Evolutionary conservation across 2,329 filamentous ascomycete genomes (phyloP).

Genomic region (Cryphonectria parasitica): DNA sequence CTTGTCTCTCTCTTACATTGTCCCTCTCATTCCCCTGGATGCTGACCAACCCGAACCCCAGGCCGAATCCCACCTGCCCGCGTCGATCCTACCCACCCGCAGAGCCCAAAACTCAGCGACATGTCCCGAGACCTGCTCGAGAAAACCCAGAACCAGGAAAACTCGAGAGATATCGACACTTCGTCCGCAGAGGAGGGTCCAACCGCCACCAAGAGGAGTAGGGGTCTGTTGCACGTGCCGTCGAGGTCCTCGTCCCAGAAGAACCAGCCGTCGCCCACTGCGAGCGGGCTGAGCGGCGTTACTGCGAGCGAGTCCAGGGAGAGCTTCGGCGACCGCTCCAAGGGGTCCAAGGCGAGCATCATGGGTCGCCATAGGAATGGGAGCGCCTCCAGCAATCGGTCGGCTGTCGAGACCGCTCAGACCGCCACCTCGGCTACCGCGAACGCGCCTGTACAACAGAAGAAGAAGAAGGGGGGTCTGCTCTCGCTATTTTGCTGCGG

Average conservation of each 20-base stretch:
- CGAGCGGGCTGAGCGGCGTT: slow-evolving; percentile 63
- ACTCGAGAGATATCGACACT: slow-evolving; percentile 49
- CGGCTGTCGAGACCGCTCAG: slow-evolving; percentile 57
- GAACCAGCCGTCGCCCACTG: slow-evolving; percentile 62
- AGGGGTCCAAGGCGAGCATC: slow-evolving; percentile 68
- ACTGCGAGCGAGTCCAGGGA: slow-evolving; percentile 63
- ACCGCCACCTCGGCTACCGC: slow-evolving; percentile 55
- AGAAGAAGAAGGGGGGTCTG: slow-evolving; percentile 60
- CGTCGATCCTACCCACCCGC: slow-evolving; percentile 23
- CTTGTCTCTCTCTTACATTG: neutral
- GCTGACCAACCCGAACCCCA: slow-evolving; percentile 26
- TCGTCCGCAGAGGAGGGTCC: slow-evolving; percentile 47
- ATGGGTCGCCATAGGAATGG: slow-evolving; percentile 66
- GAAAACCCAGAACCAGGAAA: slow-evolving; percentile 41
- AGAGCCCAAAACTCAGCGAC: slow-evolving; percentile 25
- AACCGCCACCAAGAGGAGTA: slow-evolving; percentile 52
- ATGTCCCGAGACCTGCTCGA: slow-evolving; percentile 43
- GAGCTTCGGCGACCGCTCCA: slow-evolving; percentile 67
- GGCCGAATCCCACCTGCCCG: slow-evolving; percentile 24
- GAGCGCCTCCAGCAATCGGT: slow-evolving; percentile 69
- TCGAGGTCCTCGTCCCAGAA: slow-evolving; percentile 66
- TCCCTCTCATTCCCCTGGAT: neutral
- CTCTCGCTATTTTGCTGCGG: slow-evolving; percentile 69
- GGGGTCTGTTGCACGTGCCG: slow-evolving; percentile 60
- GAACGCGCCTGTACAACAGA: slow-evolving; percentile 51